Evolutionary conservation across 345 rosid genomes (phyloP), one percentile per base, ranked within the genome.

Genomic region (Barbarea vulgaris): DNA sequence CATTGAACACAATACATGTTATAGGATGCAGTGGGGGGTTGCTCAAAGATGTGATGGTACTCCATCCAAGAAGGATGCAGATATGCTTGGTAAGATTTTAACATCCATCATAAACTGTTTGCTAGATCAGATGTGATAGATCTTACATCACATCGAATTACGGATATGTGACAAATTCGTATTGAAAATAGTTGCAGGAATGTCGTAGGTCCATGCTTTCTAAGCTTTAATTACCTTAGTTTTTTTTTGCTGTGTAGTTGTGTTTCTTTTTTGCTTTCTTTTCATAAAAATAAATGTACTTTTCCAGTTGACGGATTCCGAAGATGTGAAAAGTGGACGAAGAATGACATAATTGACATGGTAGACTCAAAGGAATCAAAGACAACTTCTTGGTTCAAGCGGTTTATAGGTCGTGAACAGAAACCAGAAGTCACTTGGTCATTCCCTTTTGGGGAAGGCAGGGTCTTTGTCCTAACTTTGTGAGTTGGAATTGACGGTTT

Each of bases 401-500:
- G 99, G 76, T 95, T 95, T 79, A 90, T 95, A 57, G 99, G 97
- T 52, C 94, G 97, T 72, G 90, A 87, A 72, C 97, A 95, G 86
- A 95, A 92, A 85, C 99, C 98, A 18, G 97, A 92, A 77, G 93
- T 95, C 56, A 92, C 99, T 34, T 95, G 98, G 98, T 87, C 96
- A 54, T 95, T 88, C 76, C 91, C 98, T 82, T 95, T 90, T 70
- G 90, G 71, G 3, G 99, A 95, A 87, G 99, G 90, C 42, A 84
- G 83, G 68, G 71, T 87, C 42, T 95, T 92, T 77, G 86, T 95
- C 81, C 70, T 95, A 70, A 95, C 97, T 19, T 51, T 95, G 77
- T 93, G 87, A 73, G 99, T 98, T 62, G 97, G 98, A 79, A 83
- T 92, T 84, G 99, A 95, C 28, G 98, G 99, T 30, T 95, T 83